A percentile compares a stretch with the other conserved stretches of the same genome.
Evolutionary conservation across 441 rosid species (phyloP).

Genomic region (Theobroma grandiflorum): DNA sequence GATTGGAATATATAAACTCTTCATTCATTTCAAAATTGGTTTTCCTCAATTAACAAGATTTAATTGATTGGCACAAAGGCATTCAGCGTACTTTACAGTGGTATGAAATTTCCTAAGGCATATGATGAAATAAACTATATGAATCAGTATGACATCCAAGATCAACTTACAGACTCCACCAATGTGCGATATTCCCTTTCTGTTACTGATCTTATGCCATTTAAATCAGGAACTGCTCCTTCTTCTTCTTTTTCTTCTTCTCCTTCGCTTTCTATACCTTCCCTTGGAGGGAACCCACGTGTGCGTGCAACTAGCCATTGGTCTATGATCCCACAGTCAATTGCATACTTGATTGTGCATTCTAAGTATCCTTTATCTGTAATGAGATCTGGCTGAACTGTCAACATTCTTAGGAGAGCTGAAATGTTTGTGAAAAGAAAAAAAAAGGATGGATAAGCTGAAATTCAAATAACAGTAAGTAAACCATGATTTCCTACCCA

Average conservation of each 20-base stretch:
- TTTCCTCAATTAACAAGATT: constrained; percentile 9
- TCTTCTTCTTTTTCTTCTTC: constrained; percentile 52
- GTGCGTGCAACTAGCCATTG: constrained; percentile 75
- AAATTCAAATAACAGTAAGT: constrained; percentile 10
- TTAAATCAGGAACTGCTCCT: constrained; percentile 63
- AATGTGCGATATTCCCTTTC: constrained; percentile 67
- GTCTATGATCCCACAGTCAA: constrained; percentile 82
- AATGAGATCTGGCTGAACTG: constrained; percentile 71
- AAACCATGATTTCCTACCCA: neutral
- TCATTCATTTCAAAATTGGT: constrained; percentile 15
- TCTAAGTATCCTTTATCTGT: constrained; percentile 74
- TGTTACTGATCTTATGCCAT: constrained; percentile 66
- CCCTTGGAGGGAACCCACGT: constrained; percentile 78
- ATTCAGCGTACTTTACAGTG: neutral
- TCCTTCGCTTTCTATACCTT: constrained; percentile 63
- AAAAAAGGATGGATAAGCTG: constrained; percentile 15
- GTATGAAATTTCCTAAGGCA: constrained; percentile 11
- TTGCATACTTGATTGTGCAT: constrained; percentile 69
- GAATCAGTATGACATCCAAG: constrained; percentile 25
- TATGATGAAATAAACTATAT: constrained; percentile 10
- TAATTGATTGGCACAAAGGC: constrained; percentile 34
- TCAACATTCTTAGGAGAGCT: constrained; percentile 88
- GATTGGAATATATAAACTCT: constrained; percentile 4
- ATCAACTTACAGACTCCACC: constrained; percentile 49
- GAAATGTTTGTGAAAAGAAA: constrained; percentile 36